Percentiles rank a stretch among this genome's conserved stretches.
phyloP scores from a whole-genome alignment of 106 monocot species.

The Xerophyta viscosa region DNA sequence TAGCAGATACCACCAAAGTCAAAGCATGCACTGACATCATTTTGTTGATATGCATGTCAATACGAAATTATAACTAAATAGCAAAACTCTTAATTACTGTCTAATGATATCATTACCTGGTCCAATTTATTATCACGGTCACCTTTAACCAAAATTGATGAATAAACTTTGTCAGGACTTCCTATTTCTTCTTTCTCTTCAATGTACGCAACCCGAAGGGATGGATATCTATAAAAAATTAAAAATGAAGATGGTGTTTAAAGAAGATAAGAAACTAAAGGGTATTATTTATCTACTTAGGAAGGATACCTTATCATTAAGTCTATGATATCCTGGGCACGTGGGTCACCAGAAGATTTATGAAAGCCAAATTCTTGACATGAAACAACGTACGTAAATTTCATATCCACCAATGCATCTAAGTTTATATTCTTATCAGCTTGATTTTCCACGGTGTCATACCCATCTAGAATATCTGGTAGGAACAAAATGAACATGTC shows the following conservation, averaged over 20 bases:
- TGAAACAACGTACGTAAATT: slow-evolving; percentile 70
- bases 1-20: too few relatives aligned
- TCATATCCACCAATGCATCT: slow-evolving; percentile 59
- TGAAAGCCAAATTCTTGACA: slow-evolving; percentile 62
- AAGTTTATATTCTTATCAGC: slow-evolving; percentile 23
- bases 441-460: slow-evolving; percentile 30
- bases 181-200: slow-evolving; percentile 62
- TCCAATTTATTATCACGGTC: slow-evolving; percentile 58
- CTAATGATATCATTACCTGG: slow-evolving; percentile 40
- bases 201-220: slow-evolving; percentile 65
- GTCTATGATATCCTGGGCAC: slow-evolving; percentile 67
- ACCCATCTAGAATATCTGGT: slow-evolving; percentile 45
- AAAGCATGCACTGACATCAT: too few relatives aligned
- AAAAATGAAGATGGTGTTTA: neutral
- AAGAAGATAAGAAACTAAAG: too few relatives aligned
- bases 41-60: too few relatives aligned
- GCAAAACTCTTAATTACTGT: too few relatives aligned
- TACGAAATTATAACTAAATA: too few relatives aligned
- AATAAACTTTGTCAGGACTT: slow-evolving; percentile 42
- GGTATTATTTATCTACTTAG: too few relatives aligned
- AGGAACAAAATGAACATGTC: neutral
- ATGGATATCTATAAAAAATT: slow-evolving; percentile 31
- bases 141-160: slow-evolving; percentile 56
- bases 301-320: slow-evolving; percentile 46
- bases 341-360: slow-evolving; percentile 48